Conservation (phyloP, 1,284 basidiomycete genomes). For the Trichosporon sp. region DNA sequence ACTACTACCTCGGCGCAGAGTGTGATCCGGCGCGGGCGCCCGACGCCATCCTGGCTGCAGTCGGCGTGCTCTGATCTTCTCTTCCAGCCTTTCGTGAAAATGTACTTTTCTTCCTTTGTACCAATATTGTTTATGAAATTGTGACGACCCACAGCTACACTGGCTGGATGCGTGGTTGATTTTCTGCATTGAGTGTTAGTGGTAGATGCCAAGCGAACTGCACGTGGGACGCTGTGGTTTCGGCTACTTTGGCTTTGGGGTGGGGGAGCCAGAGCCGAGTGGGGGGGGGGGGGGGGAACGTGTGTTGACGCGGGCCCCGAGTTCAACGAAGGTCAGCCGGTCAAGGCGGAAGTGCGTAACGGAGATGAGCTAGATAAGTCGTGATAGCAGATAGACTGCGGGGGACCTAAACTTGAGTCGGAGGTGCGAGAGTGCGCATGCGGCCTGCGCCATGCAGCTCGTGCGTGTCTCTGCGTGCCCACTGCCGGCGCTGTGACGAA, state of each 20-base stretch:
- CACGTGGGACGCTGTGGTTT: neutral
- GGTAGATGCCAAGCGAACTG: too few species aligned
- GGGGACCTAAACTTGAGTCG: too few species aligned
- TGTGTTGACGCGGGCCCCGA: neutral
- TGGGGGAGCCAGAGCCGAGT: neutral
- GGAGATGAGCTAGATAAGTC: neutral
- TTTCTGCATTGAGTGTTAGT: too few species aligned
- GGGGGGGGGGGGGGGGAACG: too few species aligned
- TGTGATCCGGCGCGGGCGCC: slow-evolving; percentile 2
- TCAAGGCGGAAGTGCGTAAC: neutral
- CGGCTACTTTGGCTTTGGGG: neutral
- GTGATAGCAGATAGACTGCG: too few species aligned
- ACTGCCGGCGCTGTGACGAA: too few species aligned
- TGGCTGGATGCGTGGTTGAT: too few species aligned
- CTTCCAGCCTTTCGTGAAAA: neutral
- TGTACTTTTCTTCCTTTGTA: neutral
- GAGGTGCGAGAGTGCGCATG: too few species aligned
- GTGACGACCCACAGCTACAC: neutral
- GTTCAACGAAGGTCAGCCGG: too few species aligned
- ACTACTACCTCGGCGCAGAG: slow-evolving; percentile 12
- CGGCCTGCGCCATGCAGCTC: too few species aligned
- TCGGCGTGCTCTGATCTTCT: neutral
- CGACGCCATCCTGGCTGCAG: neutral
- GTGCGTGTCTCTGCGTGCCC: too few species aligned
- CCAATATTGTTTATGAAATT: neutral